A percentile compares a stretch with the other conserved stretches of the same genome.
Conservation (phyloP, 768 basidiomycete genomes). For the Piloderma croceum region DNA sequence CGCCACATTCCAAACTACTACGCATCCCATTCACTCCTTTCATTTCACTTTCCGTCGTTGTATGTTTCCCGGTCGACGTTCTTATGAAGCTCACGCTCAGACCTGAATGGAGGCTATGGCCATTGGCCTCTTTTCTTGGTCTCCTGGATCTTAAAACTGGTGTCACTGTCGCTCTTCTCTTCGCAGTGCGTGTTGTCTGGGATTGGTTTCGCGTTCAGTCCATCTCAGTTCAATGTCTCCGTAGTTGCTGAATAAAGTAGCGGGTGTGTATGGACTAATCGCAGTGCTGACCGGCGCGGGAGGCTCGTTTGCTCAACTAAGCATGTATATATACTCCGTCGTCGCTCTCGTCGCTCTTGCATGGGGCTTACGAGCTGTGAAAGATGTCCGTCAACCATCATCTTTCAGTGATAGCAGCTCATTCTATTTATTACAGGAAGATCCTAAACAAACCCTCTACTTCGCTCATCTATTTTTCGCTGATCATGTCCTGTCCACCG, state of each 20-base stretch:
- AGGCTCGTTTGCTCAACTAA: conserved; percentile 90
- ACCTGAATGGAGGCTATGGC: conserved; percentile 80
- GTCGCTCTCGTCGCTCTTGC: conserved; percentile 70
- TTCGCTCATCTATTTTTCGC: conserved; percentile 90
- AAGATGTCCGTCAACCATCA: conserved; percentile 53
- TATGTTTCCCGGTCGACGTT: conserved; percentile 27
- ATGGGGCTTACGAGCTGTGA: conserved; percentile 86
- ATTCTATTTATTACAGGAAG: conserved; percentile 58
- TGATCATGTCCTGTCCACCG: conserved; percentile 85
- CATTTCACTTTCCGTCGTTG: conserved; percentile 14
- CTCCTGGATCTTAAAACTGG: conserved; percentile 92
- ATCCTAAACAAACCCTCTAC: conserved; percentile 75
- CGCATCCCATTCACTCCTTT: neutral
- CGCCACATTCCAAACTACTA: neutral
- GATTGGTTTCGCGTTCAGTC: conserved; percentile 1
- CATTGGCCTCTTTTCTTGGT: conserved; percentile 77
- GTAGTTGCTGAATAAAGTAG: conserved; percentile 93
- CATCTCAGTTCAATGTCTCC: conserved; percentile 6
- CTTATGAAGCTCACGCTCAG: conserved; percentile 77
- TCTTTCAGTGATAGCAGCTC: conserved; percentile 1
- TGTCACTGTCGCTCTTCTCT: conserved; percentile 80
- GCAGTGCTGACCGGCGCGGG: conserved; percentile 86
- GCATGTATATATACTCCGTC: conserved; percentile 90
- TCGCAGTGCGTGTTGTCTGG: conserved; percentile 61
- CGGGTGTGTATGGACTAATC: conserved; percentile 93